Evolutionary conservation across 1,284 basidiomycete species (phyloP), one percentile per base, ranked within the genome.

Genomic region (Volvariella volvacea): DNA sequence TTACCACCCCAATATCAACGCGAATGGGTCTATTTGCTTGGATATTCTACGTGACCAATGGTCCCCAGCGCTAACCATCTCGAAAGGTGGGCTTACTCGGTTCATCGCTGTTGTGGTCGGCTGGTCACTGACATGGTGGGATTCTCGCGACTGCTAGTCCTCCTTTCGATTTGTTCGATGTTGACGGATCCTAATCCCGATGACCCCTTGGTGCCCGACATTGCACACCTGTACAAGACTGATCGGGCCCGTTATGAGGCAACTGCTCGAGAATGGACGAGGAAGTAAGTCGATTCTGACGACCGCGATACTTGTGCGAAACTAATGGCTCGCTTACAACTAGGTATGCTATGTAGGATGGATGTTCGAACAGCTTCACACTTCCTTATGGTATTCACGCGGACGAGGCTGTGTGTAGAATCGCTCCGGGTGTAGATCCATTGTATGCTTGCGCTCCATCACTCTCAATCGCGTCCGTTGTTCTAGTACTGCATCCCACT

Each of bases 21-120:
- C 88, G 53, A 94, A 96, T 59, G 96, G 96, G 41, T 94, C 92
- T 55, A 99, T 99, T 70, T 99, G 96, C 68, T 75, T 99, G 57
- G 96, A 97, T 67, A 97, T 97, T 62, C 73, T 97, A 64, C 81
- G 92, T 70, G 93, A 97, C 68, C 93, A 96, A 65, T 97, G 93
- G 93, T 93, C 89, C 52, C 96, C 96, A 41, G 96, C 96, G 39
- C 74, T 99, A 70, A 98, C 96, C 48, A 97, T 99, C 60, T 96
- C 93, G 60, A 98, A 99, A 78, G 93, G 92, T 92, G 48, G 48
- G 78, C 39, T 25, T 38, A 45, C 17, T 45, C 6, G 39, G 37
- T 51, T 42, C 25, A 36, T 51, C 10, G 48, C 19, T 20, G 19
- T 28, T 16, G 28, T 22, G 20, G 22, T 44, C 31, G n/a, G 22